Conservation (phyloP, 768 basidiomycete species). For the Mycena galopus region DNA sequence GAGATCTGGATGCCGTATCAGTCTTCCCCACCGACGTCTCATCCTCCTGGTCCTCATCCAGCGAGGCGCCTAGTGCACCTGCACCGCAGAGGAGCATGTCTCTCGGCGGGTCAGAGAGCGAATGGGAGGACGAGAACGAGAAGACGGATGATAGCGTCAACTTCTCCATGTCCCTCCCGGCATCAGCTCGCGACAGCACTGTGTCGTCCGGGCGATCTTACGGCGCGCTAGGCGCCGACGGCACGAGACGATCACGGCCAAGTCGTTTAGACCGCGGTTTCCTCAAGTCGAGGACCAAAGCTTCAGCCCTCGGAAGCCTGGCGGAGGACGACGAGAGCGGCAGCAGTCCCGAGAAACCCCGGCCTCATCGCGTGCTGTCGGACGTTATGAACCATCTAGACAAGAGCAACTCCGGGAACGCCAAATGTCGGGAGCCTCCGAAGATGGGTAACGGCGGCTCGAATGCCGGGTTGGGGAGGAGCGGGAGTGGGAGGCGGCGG, state of each 20-base stretch:
- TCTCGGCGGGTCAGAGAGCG: constrained; percentile 79
- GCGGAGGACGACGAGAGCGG: constrained; percentile 78
- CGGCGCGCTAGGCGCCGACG: constrained; percentile 43
- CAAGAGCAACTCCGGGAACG: constrained; percentile 41
- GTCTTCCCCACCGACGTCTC: constrained; percentile 55
- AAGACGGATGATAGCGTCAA: constrained; percentile 84
- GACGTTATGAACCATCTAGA: constrained; percentile 73
- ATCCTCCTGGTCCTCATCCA: constrained; percentile 51
- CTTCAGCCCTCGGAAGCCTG: constrained; percentile 69
- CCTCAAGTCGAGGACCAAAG: constrained; percentile 66
- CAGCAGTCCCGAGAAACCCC: constrained; percentile 48
- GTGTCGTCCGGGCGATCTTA: constrained; percentile 43
- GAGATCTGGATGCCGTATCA: constrained; percentile 71
- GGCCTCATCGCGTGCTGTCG: constrained; percentile 61
- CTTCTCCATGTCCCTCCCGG: constrained; percentile 58
- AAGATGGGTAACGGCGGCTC: constrained; percentile 29
- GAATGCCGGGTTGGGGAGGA: constrained; percentile 38
- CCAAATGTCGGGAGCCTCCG: constrained; percentile 58
- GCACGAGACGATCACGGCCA: constrained; percentile 64
- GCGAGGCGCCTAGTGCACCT: constrained; percentile 38
- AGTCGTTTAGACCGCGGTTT: constrained; percentile 80
- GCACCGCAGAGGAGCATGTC: constrained; percentile 59
- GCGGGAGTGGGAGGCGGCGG: constrained; percentile 64
- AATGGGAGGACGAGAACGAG: constrained; percentile 92
- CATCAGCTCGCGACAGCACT: constrained; percentile 48